Evolutionary conservation across 2,329 filamentous ascomycete genomes (phyloP), one percentile per base, ranked within the genome.

Genomic region (Alternaria tenuissima): DNA sequence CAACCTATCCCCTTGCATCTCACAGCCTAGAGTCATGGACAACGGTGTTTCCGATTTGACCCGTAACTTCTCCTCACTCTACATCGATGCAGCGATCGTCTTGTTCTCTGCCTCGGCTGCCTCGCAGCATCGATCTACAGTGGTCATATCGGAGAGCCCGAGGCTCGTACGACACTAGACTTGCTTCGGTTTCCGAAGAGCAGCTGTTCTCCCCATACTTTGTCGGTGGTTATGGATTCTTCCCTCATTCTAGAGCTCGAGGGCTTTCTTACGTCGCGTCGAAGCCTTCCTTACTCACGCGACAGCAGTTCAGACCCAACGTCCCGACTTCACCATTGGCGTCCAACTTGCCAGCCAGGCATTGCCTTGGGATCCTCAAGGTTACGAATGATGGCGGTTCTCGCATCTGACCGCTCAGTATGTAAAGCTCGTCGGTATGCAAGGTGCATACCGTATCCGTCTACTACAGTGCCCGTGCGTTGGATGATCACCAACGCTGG

Each of bases 111-210:
- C 44, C 44, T 48, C 44, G 44, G 44, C 18, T 48, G 44, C 44
- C 11, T 20, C 30, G 11, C 44, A 34, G n/a, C 38, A 39, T 30
- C 28, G 28, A 48, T 48, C 28, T 48, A 34, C 44, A 48, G 30
- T 20, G 18, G n/a, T 48, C 20, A 20, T 34, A 28, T 48, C 18
- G 28, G 38, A 39, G 38, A 48, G 28, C 28, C 44, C 44, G 44
- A 48, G 30, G 28, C 44, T 48, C 44, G 44, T 48, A 48, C 44
- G 44, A 48, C 44, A 48, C 44, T 48, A 48, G 12, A 34, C 30
- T 48, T 48, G 18, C 39, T 22, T 34, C 7, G 20, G 32, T 20
- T 22, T 32, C 28, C 14, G 12, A 14, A 14, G 32, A 16, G 32
- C 14, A 12, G 12, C 32, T 36, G 18, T 34, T 24, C 8, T 47